These are phyloP conservation scores for Exophiala aquamarina DNA, from an alignment of 2,329 filamentous ascomycete species.

Conservation along the genomic window DNA sequence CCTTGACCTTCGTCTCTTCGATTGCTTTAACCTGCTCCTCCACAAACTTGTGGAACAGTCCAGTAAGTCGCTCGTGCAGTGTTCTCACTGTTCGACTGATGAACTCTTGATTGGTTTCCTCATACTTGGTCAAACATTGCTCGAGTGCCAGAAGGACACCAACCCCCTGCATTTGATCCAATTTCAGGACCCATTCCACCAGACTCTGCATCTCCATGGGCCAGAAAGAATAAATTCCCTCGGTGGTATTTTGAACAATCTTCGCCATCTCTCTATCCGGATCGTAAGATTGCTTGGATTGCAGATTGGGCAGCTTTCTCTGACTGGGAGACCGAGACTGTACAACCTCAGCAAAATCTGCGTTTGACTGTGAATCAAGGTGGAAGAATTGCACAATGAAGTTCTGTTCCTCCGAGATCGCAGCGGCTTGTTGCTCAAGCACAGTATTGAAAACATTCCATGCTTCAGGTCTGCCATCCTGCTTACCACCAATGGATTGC, in stretches of 20 bases:
- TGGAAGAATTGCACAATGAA: conserved; percentile 98
- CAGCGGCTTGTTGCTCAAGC: conserved; percentile 76
- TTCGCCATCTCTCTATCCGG: conserved; percentile 84
- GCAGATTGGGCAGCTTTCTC: conserved; percentile 71
- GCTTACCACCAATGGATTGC: conserved; percentile 49
- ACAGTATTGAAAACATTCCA: conserved; percentile 80
- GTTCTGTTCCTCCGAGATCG: conserved; percentile 92
- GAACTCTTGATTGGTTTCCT: conserved; percentile 92
- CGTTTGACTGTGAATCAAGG: conserved; percentile 75
- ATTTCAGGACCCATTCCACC: conserved; percentile 77
- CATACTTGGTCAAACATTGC: conserved; percentile 72
- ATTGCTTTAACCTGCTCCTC: conserved; percentile 94
- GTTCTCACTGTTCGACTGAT: conserved; percentile 77
- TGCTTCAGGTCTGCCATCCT: conserved; percentile 67
- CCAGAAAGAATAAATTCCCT: conserved; percentile 81
- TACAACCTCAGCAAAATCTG: conserved; percentile 82
- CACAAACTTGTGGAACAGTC: conserved; percentile 81
- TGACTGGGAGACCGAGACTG: conserved; percentile 63
- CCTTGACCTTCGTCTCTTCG: conserved; percentile 97
- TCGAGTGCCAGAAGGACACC: conserved; percentile 81
- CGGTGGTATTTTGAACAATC: conserved; percentile 82
- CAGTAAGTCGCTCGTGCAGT: conserved; percentile 70
- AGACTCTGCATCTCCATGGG: conserved; percentile 74
- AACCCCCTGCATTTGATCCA: conserved; percentile 87
- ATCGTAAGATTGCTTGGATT: conserved; percentile 75